Evolutionary conservation across 306 rosid species (phyloP).

Genomic region (Begonia fuchsioides): DNA sequence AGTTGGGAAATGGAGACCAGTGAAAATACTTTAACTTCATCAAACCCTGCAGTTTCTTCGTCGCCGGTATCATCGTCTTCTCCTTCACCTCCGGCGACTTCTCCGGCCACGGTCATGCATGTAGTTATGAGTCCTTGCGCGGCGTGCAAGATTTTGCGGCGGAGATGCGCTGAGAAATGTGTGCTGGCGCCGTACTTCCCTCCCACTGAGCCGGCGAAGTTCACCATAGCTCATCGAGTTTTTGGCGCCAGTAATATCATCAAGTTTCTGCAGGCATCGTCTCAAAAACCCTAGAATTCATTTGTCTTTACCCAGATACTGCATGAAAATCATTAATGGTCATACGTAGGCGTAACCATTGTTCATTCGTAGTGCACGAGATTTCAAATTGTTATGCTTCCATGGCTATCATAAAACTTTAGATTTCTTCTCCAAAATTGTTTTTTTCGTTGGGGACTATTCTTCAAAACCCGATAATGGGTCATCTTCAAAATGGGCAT

Average conservation of each 20-base stretch:
- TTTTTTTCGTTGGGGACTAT: too few species aligned
- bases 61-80: not conserved
- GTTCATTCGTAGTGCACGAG: too few species aligned
- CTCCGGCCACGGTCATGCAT: not conserved
- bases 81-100: not conserved
- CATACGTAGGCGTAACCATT: too few species aligned
- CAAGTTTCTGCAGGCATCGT: slow-evolving; percentile 9
- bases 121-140: slow-evolving; percentile 9
- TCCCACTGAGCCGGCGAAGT: slow-evolving; percentile 11
- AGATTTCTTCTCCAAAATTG: too few species aligned
- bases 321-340: too few species aligned
- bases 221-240: slow-evolving; percentile 14
- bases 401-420: too few species aligned
- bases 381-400: too few species aligned
- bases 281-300: too few species aligned
- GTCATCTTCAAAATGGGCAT: too few species aligned
- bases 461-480: too few species aligned
- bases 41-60: not conserved
- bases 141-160: slow-evolving; percentile 12
- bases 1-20: slow-evolving; percentile 2
- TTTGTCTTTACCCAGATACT: too few species aligned
- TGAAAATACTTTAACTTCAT: slow-evolving; percentile 1
- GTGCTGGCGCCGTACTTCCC: slow-evolving; percentile 15
- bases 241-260: slow-evolving; percentile 16
- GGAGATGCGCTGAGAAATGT: slow-evolving; percentile 12